Evolutionary conservation across 1,284 basidiomycete genomes (phyloP), one percentile per base, ranked within the genome.

Genomic region (Irpex sp.): DNA sequence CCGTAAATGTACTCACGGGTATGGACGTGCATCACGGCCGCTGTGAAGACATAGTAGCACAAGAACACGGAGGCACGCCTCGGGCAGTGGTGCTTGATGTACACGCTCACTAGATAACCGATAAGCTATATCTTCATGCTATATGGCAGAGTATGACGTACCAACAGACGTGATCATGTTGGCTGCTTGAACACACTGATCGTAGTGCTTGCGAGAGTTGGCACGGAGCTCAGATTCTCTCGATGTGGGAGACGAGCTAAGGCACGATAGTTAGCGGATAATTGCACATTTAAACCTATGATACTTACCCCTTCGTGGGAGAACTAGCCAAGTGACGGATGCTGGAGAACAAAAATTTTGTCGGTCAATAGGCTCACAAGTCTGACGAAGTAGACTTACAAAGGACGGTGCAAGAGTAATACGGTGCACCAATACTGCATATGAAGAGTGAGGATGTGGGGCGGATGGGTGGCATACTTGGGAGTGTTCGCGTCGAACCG

Each of bases 401-500:
- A 94, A 3, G 93, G 92, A 15, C 93, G 83, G 74, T 94, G 90
- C 36, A 95, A 76, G 35, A 95, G 74, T 36, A 95, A 76, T 17
- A 91, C 85, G 2, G 90, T 85, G 70, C 89, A 91, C 90, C 93
- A 95, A 70, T 94, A 94, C 70, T 92, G 88, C 85, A 93, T 89
- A 70, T 95, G 93, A 50, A 95, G 77, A 35, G 87, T 88, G 59
- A 94, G 75, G 31, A 93, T 77, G 69, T 92, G 87, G 2, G 89
- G 88, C 0, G 82, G 77, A 19, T 83, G 77, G 37, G 76, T 71
- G 13, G 72, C 71, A 47, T 72, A 74, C 68, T 77, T 82, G 58
- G 72, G 70, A 13, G 75, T 77, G 39, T 80, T 80, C 36, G 83
- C 76, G 63, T 90, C 87, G 68, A 83, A 85, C 36, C 84, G 83